Conservation (phyloP, 495 filamentous ascomycete genomes). For the Aspergillus taichungensis region DNA sequence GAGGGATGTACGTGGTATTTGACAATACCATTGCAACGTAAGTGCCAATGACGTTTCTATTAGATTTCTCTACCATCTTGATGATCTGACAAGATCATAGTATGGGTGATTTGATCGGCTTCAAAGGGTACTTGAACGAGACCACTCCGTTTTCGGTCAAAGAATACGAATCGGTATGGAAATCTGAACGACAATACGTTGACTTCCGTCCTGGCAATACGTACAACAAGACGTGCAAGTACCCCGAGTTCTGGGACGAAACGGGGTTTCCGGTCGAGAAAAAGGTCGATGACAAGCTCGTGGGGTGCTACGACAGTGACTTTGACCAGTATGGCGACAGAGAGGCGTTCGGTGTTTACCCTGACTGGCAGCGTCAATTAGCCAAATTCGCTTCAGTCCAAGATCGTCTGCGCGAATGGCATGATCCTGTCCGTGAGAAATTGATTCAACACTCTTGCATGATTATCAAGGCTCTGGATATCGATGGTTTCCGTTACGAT, state of each 20-base stretch:
- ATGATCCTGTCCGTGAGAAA: constrained; percentile 48
- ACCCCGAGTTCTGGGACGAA: constrained; percentile 60
- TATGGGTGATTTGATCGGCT: constrained; percentile 62
- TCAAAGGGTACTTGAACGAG: constrained; percentile 55
- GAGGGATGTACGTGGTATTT: constrained; percentile 63
- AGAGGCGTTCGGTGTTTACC: constrained; percentile 59
- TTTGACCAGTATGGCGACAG: constrained; percentile 65
- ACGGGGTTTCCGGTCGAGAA: constrained; percentile 46
- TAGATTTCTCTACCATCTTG: not conserved
- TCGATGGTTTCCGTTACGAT: constrained; percentile 63
- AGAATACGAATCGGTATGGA: constrained; percentile 54
- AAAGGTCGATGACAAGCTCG: constrained; percentile 33
- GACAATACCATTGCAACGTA: constrained; percentile 66
- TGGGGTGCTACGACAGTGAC: constrained; percentile 60
- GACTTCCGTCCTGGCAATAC: constrained; percentile 56
- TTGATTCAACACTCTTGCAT: constrained; percentile 60
- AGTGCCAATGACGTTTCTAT: constrained; percentile 14
- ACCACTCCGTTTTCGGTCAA: constrained; percentile 51
- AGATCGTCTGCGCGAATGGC: constrained; percentile 66
- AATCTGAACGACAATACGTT: constrained; percentile 46
- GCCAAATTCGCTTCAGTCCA: constrained; percentile 69
- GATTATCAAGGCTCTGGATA: constrained; percentile 53
- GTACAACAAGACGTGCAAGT: constrained; percentile 51
- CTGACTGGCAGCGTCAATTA: constrained; percentile 60
- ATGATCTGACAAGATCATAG: constrained; percentile 12